Base-by-base conservation (phyloP, 805 yeast genomes). In the Yarrowia porcina region DNA sequence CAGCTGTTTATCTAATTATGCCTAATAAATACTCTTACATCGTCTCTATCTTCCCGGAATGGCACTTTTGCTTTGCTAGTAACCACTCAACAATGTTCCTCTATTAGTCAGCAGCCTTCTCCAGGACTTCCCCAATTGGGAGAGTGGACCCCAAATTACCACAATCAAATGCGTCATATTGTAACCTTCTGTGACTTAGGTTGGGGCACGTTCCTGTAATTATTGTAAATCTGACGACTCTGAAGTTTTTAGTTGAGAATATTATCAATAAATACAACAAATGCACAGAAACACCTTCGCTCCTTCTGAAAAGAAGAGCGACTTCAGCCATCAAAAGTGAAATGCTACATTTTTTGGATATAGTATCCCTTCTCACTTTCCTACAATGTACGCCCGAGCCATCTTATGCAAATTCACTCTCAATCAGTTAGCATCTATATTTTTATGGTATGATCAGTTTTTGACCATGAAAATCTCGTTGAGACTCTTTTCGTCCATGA, bases 401-500 rank as follows among this genome's bases (percentile, higher is more conserved):
- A 17, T 10, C 41, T 2, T n/a, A 15, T 8, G 18, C 49, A 42
- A 18, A 21, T 45, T 45, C 50, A 45, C 52, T 28, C 52, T 28
- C 52, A 41, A 41, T 41, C 45, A 32, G 57, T 49, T 49, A 49
- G 57, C 57, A 49, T 49, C 57, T 49, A 49, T 49, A 54, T 18
- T 30, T 27, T 54, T 15, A n/a, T n/a, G 45, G 38, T 52, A 23
- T 18, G 27, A 28, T 56, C 64, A 62, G 59, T 28, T 59, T 23
- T 50, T 78, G 50, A 91, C 83, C 97, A 93, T 93, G 72, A 93
- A 89, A 64, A 93, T 93, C 75, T 93, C 98, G 68, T 89, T 90
- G 66, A 93, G 80, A 13, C 97, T 91, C 73, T 90, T 86, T 2
- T 88, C 82, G 72, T 93, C 98, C 85, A 88, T 83, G 0, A 92